Evolutionary conservation across 306 rosid species (phyloP), one percentile per base, ranked within the genome.

Genomic region (Vigna nakashimae): DNA sequence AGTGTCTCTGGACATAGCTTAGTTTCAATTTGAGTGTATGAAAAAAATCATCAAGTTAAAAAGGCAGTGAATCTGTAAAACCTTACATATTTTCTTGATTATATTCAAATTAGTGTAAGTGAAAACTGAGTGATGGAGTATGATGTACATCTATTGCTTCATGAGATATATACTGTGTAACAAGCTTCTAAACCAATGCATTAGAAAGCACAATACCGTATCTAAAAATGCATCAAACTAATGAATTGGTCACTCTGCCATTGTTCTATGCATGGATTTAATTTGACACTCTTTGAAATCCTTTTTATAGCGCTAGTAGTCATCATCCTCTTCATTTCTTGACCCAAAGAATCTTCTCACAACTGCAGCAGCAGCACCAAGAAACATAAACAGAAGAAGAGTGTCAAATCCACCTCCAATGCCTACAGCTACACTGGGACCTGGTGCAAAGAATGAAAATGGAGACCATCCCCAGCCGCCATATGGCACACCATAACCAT

Each of bases 401-500:
- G 87, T 57, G 24, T 95, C 92, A 76, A 95, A 91, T 28, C 98
- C 97, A 45, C 98, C 98, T 74, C 98, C 98, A 70, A 91, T 5
- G 43, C 95, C 97, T 57, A 95, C 55, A 7, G 90, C 98, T 13
- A 92, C 97, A 79, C 88, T 53, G n/a, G 98, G 98, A 68, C 89
- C 91, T 18, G 97, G 98, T 64, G 93, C 90, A 73, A 85, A 94
- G 94, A 94, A 90, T 14, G 98, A 94, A 88, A 90, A 94, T 66
- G 98, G 97, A 9, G 98, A 90, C 97, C 97, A 94, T 50, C 98
- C 98, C 93, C 93, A 94, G 7, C 98, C 94, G 24, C 98, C 96
- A 38, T 75, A 93, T 10, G 97, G 98, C 28, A 65, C 81, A 6
- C 98, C 98, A 40, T 71, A 92, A 12, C 98, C 98, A 14, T 84